Evolutionary conservation across 108 stramenopile species (phyloP).

Genomic region (Fistulifera pelliculosa): DNA sequence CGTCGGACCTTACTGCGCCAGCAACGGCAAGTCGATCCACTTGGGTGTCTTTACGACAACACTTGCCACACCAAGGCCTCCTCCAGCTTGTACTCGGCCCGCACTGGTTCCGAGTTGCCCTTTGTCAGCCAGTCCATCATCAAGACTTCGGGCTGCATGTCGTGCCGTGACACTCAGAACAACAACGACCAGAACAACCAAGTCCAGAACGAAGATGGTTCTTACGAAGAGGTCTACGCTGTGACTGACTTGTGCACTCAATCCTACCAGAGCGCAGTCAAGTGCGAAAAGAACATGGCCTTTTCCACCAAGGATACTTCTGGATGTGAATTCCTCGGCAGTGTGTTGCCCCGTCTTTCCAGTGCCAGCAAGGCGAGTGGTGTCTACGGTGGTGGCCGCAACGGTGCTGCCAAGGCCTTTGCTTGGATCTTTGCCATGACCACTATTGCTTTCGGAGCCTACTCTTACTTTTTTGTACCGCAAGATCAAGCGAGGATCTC

Average conservation of each 20-base stretch:
- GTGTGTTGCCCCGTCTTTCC: constrained; percentile 34
- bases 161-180: constrained; percentile 42
- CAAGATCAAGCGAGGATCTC: constrained; percentile 56
- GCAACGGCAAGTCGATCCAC: constrained; percentile 56
- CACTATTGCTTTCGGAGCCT: constrained; percentile 45
- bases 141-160: constrained; percentile 37
- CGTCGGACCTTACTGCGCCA: constrained; percentile 67
- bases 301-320: constrained; percentile 49
- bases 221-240: constrained; percentile 30
- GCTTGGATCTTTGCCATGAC: constrained; percentile 55
- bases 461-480: constrained; percentile 54
- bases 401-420: constrained; percentile 21
- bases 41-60: constrained; percentile 69
- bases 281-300: constrained; percentile 55
- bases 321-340: constrained; percentile 58
- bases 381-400: constrained; percentile 1
- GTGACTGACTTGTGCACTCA: constrained; percentile 53
- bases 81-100: constrained; percentile 39
- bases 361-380: constrained; percentile 14
- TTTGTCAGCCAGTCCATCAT: constrained; percentile 42
- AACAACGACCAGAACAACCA: constrained; percentile 21
- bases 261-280: constrained; percentile 51
- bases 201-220: constrained; percentile 23
- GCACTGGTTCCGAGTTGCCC: constrained; percentile 55
- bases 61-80: constrained; percentile 45